Percentiles rank a stretch among this genome's conserved stretches.
These are phyloP conservation scores for Orobanche coerulescens DNA, from an alignment of 257 asterid genomes.

Conservation along the genomic window DNA sequence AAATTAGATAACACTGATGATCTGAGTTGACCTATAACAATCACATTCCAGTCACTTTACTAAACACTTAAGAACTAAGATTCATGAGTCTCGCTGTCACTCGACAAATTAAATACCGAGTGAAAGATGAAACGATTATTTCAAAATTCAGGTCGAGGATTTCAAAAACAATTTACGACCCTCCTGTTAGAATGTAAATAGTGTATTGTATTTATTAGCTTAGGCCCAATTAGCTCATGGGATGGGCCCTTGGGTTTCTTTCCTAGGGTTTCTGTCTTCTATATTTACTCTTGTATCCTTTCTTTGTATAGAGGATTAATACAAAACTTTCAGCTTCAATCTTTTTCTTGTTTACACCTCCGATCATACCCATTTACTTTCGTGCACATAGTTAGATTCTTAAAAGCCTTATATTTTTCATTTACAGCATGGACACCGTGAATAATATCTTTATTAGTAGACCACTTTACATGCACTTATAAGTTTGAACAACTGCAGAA, in stretches of 20 bases:
- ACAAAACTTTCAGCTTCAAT: too few species aligned
- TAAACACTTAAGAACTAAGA: conserved; percentile 11
- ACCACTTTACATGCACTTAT: not conserved
- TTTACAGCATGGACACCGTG: conserved; percentile 6
- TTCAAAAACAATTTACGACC: conserved; percentile 4
- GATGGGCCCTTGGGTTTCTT: too few species aligned
- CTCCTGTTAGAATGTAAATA: not conserved
- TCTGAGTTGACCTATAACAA: conserved; percentile 25
- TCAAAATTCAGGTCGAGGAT: not conserved
- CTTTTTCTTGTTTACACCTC: too few species aligned
- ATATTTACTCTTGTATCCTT: too few species aligned
- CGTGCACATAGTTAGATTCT: not conserved
- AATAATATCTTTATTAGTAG: conserved; percentile 1
- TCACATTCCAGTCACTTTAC: conserved; percentile 16
- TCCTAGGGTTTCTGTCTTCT: too few species aligned
- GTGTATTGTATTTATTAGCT: too few species aligned
- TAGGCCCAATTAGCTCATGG: too few species aligned
- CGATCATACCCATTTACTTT: too few species aligned
- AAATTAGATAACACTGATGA: conserved; percentile 30
- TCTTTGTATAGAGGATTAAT: too few species aligned
- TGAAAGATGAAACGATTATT: not conserved
- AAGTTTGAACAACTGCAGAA: conserved; percentile 7
- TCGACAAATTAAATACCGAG: conserved; percentile 16
- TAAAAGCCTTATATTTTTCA: not conserved
- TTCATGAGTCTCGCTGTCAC: conserved; percentile 23